Base-by-base conservation (phyloP, 73 alveolate species). In the Paramecium sexaurelia region DNA sequence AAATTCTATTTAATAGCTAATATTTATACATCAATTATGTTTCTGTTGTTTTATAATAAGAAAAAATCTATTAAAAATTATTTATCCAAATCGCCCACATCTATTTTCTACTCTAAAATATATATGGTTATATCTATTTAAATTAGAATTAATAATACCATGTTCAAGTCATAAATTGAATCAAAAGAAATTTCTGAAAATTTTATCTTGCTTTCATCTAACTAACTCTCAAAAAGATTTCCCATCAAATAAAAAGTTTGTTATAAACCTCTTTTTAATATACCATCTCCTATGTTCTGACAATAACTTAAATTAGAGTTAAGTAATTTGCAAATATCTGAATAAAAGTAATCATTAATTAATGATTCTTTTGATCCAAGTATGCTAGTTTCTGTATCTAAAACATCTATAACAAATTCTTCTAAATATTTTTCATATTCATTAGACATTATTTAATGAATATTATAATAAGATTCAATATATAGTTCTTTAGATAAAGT, bases 11-110 rank as follows among this genome's bases (percentile, higher is more conserved):
- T 27, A 10, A 61, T 5, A 61, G 5, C 24, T 27, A 2, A 61
- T 24, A 1, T 19, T 20, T 10, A 4, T 61, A 61, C 82, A 61
- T 24, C 24, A 61, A 26, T 61, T 61, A 61, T 10, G 41, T 61
- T 20, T 61, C 82, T 61, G 82, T 27, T 5, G 10, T 10, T 61
- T 22, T 17, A 61, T 24, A 61, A 26, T 61, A 61, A 10, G 19
- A 20, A 61, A 61, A 61, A 5, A 61, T 26, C 24, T 26, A 7
- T 1, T 17, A 27, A 15, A 61, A 61, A 2, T 61, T 61, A 19
- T 61, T 32, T 27, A 61, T 61, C 82, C 82, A 61, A 61, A 61
- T 61, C 24, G 20, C 24, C 82, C 82, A 61, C 82, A 61, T 61
- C 19, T 61, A 19, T 11, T 32, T 24, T 10, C 41, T 61, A 26